A percentile compares a stretch with the other conserved stretches of the same genome.
These are phyloP conservation scores for Aechmea fasciata DNA, from an alignment of 176 grass and related monocot genomes.

Conservation along the genomic window DNA sequence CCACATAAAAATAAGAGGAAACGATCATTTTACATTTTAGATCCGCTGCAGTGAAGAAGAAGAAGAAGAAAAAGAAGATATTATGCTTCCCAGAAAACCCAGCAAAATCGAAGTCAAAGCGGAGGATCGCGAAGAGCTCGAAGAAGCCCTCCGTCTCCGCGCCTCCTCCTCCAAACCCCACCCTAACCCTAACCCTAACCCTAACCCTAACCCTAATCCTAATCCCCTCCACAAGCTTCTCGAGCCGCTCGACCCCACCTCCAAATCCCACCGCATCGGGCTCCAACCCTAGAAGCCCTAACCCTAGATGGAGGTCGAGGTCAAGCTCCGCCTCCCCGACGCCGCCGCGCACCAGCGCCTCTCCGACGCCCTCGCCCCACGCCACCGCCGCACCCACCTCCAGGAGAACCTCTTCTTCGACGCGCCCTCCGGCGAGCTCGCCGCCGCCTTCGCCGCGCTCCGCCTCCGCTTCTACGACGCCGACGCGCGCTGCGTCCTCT, in stretches of 20 bases:
- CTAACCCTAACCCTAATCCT: slow-evolving; percentile 17
- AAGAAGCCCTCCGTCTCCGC: slow-evolving; percentile 41
- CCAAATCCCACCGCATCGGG: slow-evolving; percentile 69
- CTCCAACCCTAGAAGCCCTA: slow-evolving; percentile 30
- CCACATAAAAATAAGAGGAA: background rate
- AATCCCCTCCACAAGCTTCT: slow-evolving; percentile 53
- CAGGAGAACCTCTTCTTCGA: slow-evolving; percentile 90
- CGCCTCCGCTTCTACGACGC: slow-evolving; percentile 57
- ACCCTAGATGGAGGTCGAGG: slow-evolving; percentile 63
- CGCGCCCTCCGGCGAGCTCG: slow-evolving; percentile 42
- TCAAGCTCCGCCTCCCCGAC: slow-evolving; percentile 72
- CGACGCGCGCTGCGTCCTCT: slow-evolving; percentile 53
- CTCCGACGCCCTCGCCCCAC: slow-evolving; percentile 46
- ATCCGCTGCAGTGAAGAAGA: background rate
- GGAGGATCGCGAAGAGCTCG: slow-evolving; percentile 71
- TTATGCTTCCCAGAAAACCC: slow-evolving; percentile 63
- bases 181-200: slow-evolving; percentile 6
- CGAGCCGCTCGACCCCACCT: slow-evolving; percentile 41
- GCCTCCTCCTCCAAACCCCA: slow-evolving; percentile 17
- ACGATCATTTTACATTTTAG: background rate
- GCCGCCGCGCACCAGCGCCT: slow-evolving; percentile 62
- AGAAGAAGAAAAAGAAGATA: slow-evolving; percentile 21
- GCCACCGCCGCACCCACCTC: slow-evolving; percentile 46
- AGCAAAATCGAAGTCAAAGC: slow-evolving; percentile 63
- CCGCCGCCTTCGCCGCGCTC: slow-evolving; percentile 48